These are phyloP conservation scores for Westerdykella aurantiaca DNA, from an alignment of 2,329 filamentous ascomycete species.

Conservation along the genomic window DNA sequence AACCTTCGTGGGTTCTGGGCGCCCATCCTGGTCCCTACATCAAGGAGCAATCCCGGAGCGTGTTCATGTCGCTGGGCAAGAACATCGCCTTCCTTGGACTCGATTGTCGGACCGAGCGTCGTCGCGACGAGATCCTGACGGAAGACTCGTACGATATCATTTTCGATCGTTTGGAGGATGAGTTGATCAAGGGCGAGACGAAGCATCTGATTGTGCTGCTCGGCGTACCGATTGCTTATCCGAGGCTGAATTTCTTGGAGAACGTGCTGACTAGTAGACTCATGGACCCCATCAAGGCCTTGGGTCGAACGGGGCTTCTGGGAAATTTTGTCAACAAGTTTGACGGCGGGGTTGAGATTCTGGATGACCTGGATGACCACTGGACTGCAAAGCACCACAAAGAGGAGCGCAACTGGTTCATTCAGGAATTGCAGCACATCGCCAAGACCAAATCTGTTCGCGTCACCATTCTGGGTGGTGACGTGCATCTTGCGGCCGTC, in stretches of 20 bases:
- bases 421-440: conserved; percentile 88
- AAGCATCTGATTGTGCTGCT: conserved; percentile 86
- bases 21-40: conserved; percentile 82
- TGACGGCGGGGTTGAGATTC: conserved; percentile 83
- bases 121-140: conserved; percentile 71
- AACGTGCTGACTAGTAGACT: conserved; percentile 72
- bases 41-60: conserved; percentile 71
- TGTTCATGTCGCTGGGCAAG: conserved; percentile 78
- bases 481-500: conserved; percentile 86
- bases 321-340: conserved; percentile 80
- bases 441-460: conserved; percentile 89
- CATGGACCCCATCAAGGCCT: conserved; percentile 83
- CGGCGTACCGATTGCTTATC: conserved; percentile 57
- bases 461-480: conserved; percentile 86
- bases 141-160: conserved; percentile 79
- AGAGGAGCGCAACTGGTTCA: conserved; percentile 74
- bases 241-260: conserved; percentile 52
- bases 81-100: conserved; percentile 77
- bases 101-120: conserved; percentile 87
- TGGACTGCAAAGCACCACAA: conserved; percentile 98
- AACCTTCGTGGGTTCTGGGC: conserved; percentile 89
- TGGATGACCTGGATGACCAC: conserved; percentile 91
- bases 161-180: conserved; percentile 74
- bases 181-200: conserved; percentile 76
- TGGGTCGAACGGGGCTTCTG: conserved; percentile 75